Percentiles rank a stretch among this genome's conserved stretches.
Evolutionary conservation across 1,139 yeast species (phyloP).

Genomic region (Arxiozyma slooffiae): DNA sequence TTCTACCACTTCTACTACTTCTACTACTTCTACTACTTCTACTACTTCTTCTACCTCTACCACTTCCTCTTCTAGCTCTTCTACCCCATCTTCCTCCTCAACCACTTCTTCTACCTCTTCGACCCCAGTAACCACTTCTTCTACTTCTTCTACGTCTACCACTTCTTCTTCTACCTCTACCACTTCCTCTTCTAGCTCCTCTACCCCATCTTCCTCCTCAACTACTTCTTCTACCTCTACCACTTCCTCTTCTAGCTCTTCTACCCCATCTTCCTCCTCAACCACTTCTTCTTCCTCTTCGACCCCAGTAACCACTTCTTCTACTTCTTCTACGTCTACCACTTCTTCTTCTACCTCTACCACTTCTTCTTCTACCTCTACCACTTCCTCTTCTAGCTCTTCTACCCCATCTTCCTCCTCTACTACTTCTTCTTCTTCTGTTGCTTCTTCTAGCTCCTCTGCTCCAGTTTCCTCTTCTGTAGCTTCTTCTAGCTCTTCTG

Average conservation of each 20-base stretch:
- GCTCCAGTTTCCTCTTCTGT: background rate
- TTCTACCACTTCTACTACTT: background rate
- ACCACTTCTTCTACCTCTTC: conserved; percentile 17
- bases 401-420: conserved; percentile 4
- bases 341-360: background rate
- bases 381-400: background rate
- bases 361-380: background rate
- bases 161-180: conserved; percentile 7
- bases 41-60: conserved; percentile 1
- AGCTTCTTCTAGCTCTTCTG: background rate
- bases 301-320: conserved; percentile 1
- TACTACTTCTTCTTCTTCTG: conserved; percentile 15
- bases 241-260: background rate
- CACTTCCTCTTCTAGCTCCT: conserved; percentile 7
- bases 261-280: background rate
- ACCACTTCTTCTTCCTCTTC: background rate
- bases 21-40: background rate
- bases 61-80: background rate
- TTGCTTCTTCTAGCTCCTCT: conserved; percentile 18
- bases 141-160: conserved; percentile 2
- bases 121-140: conserved; percentile 12
- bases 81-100: conserved; percentile 7
- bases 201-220: conserved; percentile 7
- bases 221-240: background rate
- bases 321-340: conserved; percentile 1